Conservation (phyloP, 2,329 filamentous ascomycete species). For the Fusarium guadeloupense region DNA sequence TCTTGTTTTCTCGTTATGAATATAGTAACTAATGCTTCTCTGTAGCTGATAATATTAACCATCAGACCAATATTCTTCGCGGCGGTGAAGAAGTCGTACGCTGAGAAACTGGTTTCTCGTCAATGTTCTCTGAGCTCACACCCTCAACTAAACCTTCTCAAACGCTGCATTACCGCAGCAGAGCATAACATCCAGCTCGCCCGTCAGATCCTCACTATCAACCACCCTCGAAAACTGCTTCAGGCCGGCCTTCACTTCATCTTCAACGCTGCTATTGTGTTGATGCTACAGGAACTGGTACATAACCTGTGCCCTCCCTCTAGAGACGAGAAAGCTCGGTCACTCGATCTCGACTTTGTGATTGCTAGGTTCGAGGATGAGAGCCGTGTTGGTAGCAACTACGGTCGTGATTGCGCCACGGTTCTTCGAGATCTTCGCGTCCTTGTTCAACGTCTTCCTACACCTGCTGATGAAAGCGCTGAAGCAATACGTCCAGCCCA, state of each 20-base stretch:
- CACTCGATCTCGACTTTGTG: conserved; percentile 52
- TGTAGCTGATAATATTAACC: conserved; percentile 56
- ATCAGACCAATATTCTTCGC: conserved; percentile 59
- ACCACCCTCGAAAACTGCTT: conserved; percentile 52
- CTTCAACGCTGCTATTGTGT: conserved; percentile 60
- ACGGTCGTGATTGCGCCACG: conserved; percentile 50
- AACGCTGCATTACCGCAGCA: conserved; percentile 55
- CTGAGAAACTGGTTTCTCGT: conserved; percentile 50
- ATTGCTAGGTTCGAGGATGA: conserved; percentile 54
- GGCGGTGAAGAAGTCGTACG: conserved; percentile 58
- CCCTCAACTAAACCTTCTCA: conserved; percentile 45
- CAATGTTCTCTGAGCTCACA: conserved; percentile 37
- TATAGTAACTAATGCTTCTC: not conserved
- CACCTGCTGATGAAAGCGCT: conserved; percentile 24
- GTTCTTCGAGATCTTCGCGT: conserved; percentile 52
- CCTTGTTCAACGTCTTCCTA: conserved; percentile 49
- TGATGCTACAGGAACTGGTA: conserved; percentile 57
- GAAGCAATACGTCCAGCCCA: conserved; percentile 3
- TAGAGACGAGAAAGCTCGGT: conserved; percentile 36
- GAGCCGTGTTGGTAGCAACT: conserved; percentile 50
- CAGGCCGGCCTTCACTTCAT: conserved; percentile 58
- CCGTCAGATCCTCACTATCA: conserved; percentile 50
- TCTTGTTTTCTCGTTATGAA: no score
- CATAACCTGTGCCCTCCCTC: conserved; percentile 44
- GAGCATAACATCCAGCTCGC: conserved; percentile 57